A percentile compares a stretch with the other conserved stretches of the same genome.
phyloP scores from a whole-genome alignment of 805 yeast species.

The Teunomyces panamensis region DNA sequence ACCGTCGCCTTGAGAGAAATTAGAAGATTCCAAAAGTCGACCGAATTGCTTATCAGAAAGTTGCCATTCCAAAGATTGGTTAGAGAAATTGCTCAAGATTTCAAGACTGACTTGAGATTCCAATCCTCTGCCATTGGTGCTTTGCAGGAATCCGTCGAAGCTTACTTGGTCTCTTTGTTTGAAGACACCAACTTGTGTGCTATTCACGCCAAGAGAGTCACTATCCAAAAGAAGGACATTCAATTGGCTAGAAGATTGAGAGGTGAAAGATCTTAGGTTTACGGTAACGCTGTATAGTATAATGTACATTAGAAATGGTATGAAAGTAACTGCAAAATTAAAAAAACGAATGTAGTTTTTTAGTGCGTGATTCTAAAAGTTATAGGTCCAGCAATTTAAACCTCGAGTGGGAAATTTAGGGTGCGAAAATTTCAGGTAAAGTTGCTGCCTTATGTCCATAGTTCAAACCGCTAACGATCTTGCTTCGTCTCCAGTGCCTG shows the following conservation, averaged over 20 bases:
- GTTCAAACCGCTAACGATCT: slow-evolving; percentile 6
- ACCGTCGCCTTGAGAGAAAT: slow-evolving; percentile 95
- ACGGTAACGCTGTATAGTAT: background rate
- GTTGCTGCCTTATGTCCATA: background rate
- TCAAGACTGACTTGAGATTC: slow-evolving; percentile 91
- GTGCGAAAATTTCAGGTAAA: background rate
- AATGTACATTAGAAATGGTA: slow-evolving; percentile 13
- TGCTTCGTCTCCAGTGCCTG: slow-evolving; percentile 10
- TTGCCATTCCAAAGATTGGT: slow-evolving; percentile 97
- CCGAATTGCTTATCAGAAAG: slow-evolving; percentile 92
- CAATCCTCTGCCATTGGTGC: slow-evolving; percentile 78
- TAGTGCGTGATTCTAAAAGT: no score
- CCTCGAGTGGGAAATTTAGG: no score
- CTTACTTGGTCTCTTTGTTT: slow-evolving; percentile 45
- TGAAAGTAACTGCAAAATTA: background rate
- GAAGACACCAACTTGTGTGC: slow-evolving; percentile 51
- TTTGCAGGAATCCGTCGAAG: slow-evolving; percentile 47
- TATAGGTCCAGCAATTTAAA: no score
- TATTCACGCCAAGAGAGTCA: slow-evolving; percentile 49
- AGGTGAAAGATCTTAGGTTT: slow-evolving; percentile 43
- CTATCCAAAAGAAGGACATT: slow-evolving; percentile 48
- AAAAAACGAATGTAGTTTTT: no score
- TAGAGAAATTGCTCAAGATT: slow-evolving; percentile 92
- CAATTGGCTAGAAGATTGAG: slow-evolving; percentile 50
- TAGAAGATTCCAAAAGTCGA: slow-evolving; percentile 95